phyloP scores from a whole-genome alignment of 2,329 filamentous ascomycete species.

The Penicillium sp. region DNA sequence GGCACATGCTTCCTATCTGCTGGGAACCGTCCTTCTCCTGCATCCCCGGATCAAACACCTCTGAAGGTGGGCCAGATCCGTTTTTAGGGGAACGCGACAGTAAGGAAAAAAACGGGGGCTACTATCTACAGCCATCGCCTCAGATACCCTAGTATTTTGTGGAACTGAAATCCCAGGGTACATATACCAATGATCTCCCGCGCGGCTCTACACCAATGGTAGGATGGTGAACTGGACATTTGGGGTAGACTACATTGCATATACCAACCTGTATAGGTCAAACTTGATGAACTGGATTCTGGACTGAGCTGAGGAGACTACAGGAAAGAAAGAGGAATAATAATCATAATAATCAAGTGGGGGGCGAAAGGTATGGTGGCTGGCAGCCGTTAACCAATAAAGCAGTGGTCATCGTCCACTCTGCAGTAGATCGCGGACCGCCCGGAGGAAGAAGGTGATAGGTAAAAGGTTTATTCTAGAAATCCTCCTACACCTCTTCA shows the following conservation, averaged over 20 bases:
- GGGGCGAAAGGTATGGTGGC: conserved; percentile 2
- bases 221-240: background rate
- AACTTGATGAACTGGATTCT: too few species aligned
- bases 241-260: too few species aligned
- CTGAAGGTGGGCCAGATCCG: conserved; percentile 6
- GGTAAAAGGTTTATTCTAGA: background rate
- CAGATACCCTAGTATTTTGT: background rate
- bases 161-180: conserved; percentile 17
- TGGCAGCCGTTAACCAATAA: background rate
- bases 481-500: background rate
- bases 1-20: conserved; percentile 22
- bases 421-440: conserved; percentile 4
- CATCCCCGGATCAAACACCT: conserved; percentile 18
- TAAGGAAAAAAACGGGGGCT: background rate
- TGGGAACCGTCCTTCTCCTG: conserved; percentile 27
- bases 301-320: too few species aligned
- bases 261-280: too few species aligned
- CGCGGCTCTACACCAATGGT: conserved; percentile 28
- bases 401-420: conserved; percentile 14
- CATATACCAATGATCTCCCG: conserved; percentile 31
- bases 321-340: background rate
- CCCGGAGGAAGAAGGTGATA: conserved; percentile 13
- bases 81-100: background rate
- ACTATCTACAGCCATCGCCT: background rate
- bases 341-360: background rate